These are phyloP conservation scores for Delonix regia DNA, from an alignment of 306 rosid species.

Conservation along the genomic window DNA sequence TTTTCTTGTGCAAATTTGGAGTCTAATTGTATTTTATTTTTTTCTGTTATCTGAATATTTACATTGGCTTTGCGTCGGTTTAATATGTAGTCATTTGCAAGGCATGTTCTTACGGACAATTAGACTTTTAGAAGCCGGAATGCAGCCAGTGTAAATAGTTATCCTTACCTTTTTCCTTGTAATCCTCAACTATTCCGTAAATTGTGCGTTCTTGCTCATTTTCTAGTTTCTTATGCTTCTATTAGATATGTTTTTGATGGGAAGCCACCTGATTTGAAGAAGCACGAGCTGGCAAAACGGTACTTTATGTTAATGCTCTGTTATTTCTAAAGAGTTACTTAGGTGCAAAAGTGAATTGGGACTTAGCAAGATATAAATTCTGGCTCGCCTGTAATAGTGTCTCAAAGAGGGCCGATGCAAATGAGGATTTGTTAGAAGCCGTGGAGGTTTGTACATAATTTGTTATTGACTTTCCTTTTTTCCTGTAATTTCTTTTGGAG, in stretches of 20 bases:
- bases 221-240: not conserved
- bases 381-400: slow-evolving; percentile 41
- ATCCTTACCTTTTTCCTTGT: slow-evolving; percentile 5
- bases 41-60: not conserved
- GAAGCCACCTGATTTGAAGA: slow-evolving; percentile 87
- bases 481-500: not conserved
- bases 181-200: not conserved
- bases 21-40: not conserved
- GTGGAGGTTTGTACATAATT: slow-evolving; percentile 54
- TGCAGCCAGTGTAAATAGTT: slow-evolving; percentile 73
- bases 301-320: slow-evolving; percentile 37
- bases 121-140: slow-evolving; percentile 94
- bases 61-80: not conserved
- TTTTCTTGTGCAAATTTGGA: too few relatives aligned
- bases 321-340: slow-evolving; percentile 14
- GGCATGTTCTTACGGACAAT: slow-evolving; percentile 94
- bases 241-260: slow-evolving; percentile 93
- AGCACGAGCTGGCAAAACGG: slow-evolving; percentile 94
- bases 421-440: slow-evolving; percentile 72
- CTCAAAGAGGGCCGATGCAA: slow-evolving; percentile 82
- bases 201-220: slow-evolving; percentile 3
- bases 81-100: slow-evolving; percentile 77
- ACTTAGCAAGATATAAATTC: not conserved
- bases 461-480: slow-evolving; percentile 8
- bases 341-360: not conserved